Conservation (phyloP, 805 yeast genomes). For the Komagataella kurtzmanii region DNA sequence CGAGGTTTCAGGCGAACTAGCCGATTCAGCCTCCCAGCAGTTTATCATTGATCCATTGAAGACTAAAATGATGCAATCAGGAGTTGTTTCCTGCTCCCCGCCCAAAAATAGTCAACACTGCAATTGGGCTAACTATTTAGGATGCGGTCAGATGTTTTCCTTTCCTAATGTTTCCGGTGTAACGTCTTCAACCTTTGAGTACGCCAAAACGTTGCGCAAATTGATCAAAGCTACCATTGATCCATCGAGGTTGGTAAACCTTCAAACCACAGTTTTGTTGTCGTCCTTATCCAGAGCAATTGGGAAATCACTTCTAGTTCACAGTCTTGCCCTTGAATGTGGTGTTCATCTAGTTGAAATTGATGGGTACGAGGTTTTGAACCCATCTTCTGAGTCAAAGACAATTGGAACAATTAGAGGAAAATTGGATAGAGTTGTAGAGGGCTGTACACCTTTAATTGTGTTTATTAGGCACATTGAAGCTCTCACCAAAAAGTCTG, state of each 20-base stretch:
- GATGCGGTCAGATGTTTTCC: conserved; percentile 5
- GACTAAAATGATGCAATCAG: conserved; percentile 61
- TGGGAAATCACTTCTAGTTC: conserved; percentile 62
- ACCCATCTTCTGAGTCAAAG: conserved; percentile 62
- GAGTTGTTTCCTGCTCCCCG: conserved; percentile 32
- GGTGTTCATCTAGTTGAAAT: conserved; percentile 59
- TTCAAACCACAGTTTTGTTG: conserved; percentile 53
- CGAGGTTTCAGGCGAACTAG: conserved; percentile 24
- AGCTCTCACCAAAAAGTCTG: conserved; percentile 50
- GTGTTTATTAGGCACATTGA: conserved; percentile 65
- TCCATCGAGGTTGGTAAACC: conserved; percentile 16
- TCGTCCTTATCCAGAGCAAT: conserved; percentile 61
- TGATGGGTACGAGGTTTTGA: conserved; percentile 55
- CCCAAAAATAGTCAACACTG: conserved; percentile 3
- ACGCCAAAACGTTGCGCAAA: conserved; percentile 37
- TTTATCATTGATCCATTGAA: conserved; percentile 52
- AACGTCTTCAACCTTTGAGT: conserved; percentile 20
- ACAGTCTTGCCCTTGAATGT: conserved; percentile 35
- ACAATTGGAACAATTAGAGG: conserved; percentile 72
- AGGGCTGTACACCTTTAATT: conserved; percentile 30
- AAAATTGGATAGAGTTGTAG: conserved; percentile 49
- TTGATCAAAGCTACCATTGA: conserved; percentile 38
- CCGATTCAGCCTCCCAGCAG: conserved; percentile 16
- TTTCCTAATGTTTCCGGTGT: conserved; percentile 6
- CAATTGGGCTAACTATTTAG: conserved; percentile 6